Percentiles rank a stretch among this genome's conserved stretches.
These are phyloP conservation scores for Tuber magnatum DNA, from an alignment of 495 filamentous ascomycete genomes.

Conservation along the genomic window DNA sequence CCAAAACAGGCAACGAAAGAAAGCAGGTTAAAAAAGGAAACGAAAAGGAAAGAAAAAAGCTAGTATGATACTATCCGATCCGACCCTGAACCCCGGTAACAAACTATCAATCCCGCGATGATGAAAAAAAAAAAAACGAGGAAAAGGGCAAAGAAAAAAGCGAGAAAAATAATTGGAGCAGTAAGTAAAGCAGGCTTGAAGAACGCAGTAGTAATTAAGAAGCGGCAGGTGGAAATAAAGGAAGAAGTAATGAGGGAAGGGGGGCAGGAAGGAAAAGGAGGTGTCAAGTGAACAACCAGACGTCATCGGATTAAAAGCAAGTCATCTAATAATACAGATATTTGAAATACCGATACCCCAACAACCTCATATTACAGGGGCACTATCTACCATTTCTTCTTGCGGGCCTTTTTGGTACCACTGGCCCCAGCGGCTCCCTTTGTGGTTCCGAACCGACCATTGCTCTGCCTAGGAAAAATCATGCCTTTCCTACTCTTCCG, in stretches of 20 bases:
- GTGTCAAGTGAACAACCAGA: conserved; percentile 8
- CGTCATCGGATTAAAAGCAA: not conserved
- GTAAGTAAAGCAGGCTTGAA: conserved; percentile 9
- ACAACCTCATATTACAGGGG: conserved; percentile 7
- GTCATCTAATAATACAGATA: conserved; percentile 1
- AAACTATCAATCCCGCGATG: conserved; percentile 6
- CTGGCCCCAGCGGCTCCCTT: conserved; percentile 16
- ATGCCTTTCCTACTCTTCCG: conserved; percentile 27
- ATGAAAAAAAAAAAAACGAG: conserved; percentile 11
- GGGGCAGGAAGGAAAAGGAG: conserved; percentile 10
- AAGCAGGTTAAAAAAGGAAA: not conserved
- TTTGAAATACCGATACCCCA: conserved; percentile 15
- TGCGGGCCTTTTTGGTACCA: not conserved
- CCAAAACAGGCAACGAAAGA: not conserved
- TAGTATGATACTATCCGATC: not conserved
- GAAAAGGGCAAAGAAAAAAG: conserved; percentile 5
- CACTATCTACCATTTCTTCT: not conserved
- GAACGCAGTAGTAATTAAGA: conserved; percentile 7
- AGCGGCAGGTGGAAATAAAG: conserved; percentile 7
- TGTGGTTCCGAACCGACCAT: conserved; percentile 36
- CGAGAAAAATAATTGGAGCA: conserved; percentile 1
- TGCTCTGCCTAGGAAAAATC: conserved; percentile 34
- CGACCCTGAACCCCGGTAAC: conserved; percentile 1
- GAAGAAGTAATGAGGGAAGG: not conserved
- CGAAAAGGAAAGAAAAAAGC: not conserved